Evolutionary conservation across 495 filamentous ascomycete species (phyloP), one percentile per base, ranked within the genome.

Genomic region (Podospora pseudocomata): DNA sequence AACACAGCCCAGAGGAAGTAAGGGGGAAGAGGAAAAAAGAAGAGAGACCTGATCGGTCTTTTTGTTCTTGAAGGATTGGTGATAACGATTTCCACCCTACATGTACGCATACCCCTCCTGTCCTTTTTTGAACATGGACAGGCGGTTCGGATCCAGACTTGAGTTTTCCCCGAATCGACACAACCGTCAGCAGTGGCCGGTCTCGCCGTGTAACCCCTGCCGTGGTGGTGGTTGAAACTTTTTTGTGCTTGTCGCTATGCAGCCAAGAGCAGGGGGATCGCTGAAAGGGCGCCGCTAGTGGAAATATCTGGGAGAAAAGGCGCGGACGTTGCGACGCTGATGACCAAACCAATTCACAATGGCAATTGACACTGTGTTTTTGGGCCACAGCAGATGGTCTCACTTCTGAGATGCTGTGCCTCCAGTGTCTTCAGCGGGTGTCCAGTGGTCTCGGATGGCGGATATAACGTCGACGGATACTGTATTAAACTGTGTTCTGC

Each of bases 231-330:
- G 39, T 49, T 49, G 39, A 49, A 49, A 49, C 39, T 49, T 49
- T 49, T 49, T 49, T 49, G 39, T 49, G 39, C 39, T 49, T 49
- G 39, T 49, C 15, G 39, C 39, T 49, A 49, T 49, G 39, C 39
- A 49, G 39, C 39, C 39, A 49, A 49, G 39, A 27, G 54, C 19
- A 65, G 15, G 26, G 64, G 39, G 39, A 59, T 59, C 56, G 56
- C 26, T 59, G 56, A 27, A 59, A 59, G 56, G 56, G 56, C 56
- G 56, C 26, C 18, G 19, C 26, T 59, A 49, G 39, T 49, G 39
- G 39, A 49, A 49, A 16, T 16, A 49, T 49, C 15, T 49, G 39
- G 39, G 39, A 49, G 39, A 49, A 49, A 49, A 49, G 39, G 39
- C 39, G 39, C 9, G 39, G 39, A 0, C 39, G 39, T 49, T 49